Conservation (phyloP, 2,329 filamentous ascomycete species). For the Pseudogymnoascus sp. region DNA sequence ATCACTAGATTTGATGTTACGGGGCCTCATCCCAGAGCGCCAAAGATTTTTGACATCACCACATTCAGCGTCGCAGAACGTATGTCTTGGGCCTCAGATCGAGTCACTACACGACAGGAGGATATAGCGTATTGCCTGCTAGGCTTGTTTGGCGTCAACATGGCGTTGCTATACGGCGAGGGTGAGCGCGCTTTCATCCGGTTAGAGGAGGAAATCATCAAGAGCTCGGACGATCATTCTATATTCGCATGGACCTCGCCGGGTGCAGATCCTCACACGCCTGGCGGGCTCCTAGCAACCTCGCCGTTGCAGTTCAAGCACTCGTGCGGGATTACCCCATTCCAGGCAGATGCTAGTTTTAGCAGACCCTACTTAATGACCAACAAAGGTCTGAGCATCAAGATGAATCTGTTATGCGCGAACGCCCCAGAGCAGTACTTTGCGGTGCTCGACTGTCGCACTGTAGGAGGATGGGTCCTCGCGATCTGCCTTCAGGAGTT, state of each 20-base stretch:
- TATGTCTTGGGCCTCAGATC: no score
- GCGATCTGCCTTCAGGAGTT: not conserved
- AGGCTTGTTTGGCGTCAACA: slow-evolving; percentile 28
- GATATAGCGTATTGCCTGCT: slow-evolving; percentile 16
- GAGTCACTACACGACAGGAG: no score
- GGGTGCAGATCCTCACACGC: not conserved
- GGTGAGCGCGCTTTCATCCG: slow-evolving; percentile 26
- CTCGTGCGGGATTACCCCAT: not conserved
- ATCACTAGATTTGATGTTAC: no score
- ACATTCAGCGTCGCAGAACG: no score
- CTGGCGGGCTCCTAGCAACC: not conserved
- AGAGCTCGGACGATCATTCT: slow-evolving; percentile 27
- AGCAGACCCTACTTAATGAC: not conserved
- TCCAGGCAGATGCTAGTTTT: not conserved
- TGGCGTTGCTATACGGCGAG: slow-evolving; percentile 30
- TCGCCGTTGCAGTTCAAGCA: not conserved
- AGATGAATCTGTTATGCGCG: not conserved
- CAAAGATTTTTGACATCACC: no score
- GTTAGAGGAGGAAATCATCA: slow-evolving; percentile 30
- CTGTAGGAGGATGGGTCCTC: not conserved
- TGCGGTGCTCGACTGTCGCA: not conserved
- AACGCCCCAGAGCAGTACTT: not conserved
- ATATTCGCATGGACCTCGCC: slow-evolving; percentile 23
- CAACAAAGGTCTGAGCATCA: not conserved
- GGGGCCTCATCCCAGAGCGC: no score